Percentiles rank a stretch among this genome's conserved stretches.
Conservation (phyloP, 2,329 filamentous ascomycete genomes). For the Neophaeococcomyces mojaviensis region DNA sequence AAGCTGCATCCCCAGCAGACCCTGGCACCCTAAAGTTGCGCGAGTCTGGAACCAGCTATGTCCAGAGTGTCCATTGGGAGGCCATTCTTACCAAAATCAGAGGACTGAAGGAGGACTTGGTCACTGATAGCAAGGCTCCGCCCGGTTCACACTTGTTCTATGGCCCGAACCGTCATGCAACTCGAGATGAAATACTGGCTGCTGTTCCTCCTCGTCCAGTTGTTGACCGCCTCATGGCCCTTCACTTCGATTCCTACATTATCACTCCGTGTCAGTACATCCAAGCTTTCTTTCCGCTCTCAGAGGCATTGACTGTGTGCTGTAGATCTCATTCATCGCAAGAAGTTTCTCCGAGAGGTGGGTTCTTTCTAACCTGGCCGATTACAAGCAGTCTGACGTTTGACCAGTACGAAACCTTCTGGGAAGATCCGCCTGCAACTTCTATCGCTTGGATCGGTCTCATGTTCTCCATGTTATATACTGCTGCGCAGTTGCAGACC, state of each 20-base stretch:
- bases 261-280: conserved; percentile 22
- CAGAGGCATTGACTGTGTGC: conserved; percentile 19
- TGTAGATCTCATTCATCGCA: conserved; percentile 24
- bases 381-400: conserved; percentile 21
- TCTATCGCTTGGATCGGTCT: conserved; percentile 39
- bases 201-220: conserved; percentile 24
- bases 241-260: conserved; percentile 24
- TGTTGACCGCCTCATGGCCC: conserved; percentile 24
- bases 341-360: conserved; percentile 26
- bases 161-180: conserved; percentile 23
- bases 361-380: conserved; percentile 18
- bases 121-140: conserved; percentile 17
- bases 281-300: conserved; percentile 16
- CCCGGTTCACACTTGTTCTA: conserved; percentile 24
- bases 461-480: conserved; percentile 34
- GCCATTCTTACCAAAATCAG: conserved; percentile 26
- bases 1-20: conserved; percentile 21
- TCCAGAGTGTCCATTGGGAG: conserved; percentile 27
- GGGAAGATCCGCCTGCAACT: conserved; percentile 31
- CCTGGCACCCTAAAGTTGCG: conserved; percentile 23
- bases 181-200: conserved; percentile 26
- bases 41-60: conserved; percentile 25
- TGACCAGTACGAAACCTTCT: conserved; percentile 37
- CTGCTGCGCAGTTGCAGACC: conserved; percentile 24
- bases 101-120: conserved; percentile 23